Conservation (phyloP, 2,329 filamentous ascomycete species). For the Scortechinia acanthostroma region DNA sequence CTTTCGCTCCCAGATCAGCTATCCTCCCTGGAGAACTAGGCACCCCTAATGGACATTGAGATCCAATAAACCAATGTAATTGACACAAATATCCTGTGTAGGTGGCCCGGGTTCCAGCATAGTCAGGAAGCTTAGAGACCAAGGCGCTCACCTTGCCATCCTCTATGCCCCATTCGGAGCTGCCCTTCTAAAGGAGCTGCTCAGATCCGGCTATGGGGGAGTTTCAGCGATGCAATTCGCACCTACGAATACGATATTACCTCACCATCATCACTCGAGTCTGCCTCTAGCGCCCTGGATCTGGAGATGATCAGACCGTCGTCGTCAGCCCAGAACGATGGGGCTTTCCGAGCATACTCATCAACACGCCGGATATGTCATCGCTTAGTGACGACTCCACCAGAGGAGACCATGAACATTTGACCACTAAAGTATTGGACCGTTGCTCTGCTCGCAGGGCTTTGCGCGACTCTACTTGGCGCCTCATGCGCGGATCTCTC, state of each 20-base stretch:
- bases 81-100: conserved; percentile 5
- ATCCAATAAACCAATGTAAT: neutral
- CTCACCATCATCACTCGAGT: conserved; percentile 13
- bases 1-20: conserved; percentile 25
- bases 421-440: conserved; percentile 31
- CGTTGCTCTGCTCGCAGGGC: conserved; percentile 32
- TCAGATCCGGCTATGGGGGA: conserved; percentile 22
- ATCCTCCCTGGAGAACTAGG: conserved; percentile 32
- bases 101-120: conserved; percentile 32
- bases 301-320: conserved; percentile 12
- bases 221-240: conserved; percentile 10
- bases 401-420: conserved; percentile 31
- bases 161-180: conserved; percentile 37
- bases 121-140: conserved; percentile 25
- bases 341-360: conserved; percentile 14
- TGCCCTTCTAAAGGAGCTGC: conserved; percentile 19
- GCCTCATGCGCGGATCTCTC: conserved; percentile 8
- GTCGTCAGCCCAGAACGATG: conserved; percentile 4
- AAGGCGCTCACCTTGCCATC: conserved; percentile 31
- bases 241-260: conserved; percentile 23
- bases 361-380: conserved; percentile 29
- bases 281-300: conserved; percentile 12
- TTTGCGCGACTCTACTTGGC: conserved; percentile 30
- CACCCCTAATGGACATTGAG: conserved; percentile 11
- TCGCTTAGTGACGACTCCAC: conserved; percentile 28